phyloP scores from a whole-genome alignment of 2,329 filamentous ascomycete species.

The Thielaviopsis musarum region DNA sequence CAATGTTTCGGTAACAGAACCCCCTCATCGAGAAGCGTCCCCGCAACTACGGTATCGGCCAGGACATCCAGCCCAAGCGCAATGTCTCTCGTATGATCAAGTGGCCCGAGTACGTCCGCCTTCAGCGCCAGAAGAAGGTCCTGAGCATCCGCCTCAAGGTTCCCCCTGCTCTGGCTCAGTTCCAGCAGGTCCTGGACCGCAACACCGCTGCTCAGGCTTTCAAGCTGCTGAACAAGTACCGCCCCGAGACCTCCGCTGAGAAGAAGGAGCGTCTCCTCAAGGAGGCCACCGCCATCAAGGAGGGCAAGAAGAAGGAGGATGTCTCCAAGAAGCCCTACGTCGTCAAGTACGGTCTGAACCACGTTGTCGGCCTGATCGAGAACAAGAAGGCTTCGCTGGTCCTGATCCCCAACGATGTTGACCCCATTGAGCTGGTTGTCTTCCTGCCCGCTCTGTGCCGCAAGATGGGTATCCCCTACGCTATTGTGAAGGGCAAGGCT shows the following conservation, averaged over 20 bases:
- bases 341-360: conserved; percentile 99
- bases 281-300: conserved; percentile 93
- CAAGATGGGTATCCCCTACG: conserved; percentile 99
- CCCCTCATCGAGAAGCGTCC: conserved; percentile 96
- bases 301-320: conserved; percentile 99
- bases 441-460: conserved; percentile 98
- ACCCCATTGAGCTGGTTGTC: conserved; percentile 98
- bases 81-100: conserved; percentile 98
- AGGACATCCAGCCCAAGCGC: conserved; percentile 93
- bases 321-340: conserved; percentile 99
- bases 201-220: conserved; percentile 93
- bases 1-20: conserved; percentile 44
- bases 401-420: conserved; percentile 97
- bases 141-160: conserved; percentile 98
- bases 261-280: conserved; percentile 99
- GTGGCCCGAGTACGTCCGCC: conserved; percentile 98
- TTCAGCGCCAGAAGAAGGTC: conserved; percentile 89
- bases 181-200: conserved; percentile 91
- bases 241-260: conserved; percentile 95
- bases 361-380: conserved; percentile 92
- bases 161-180: conserved; percentile 90
- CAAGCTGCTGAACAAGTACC: conserved; percentile 99
- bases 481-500: conserved; percentile 99
- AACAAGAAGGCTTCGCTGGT: conserved; percentile 99
- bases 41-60: conserved; percentile 96